Conservation (phyloP, 805 yeast genomes). For the Wickerhamomyces chambardii region DNA sequence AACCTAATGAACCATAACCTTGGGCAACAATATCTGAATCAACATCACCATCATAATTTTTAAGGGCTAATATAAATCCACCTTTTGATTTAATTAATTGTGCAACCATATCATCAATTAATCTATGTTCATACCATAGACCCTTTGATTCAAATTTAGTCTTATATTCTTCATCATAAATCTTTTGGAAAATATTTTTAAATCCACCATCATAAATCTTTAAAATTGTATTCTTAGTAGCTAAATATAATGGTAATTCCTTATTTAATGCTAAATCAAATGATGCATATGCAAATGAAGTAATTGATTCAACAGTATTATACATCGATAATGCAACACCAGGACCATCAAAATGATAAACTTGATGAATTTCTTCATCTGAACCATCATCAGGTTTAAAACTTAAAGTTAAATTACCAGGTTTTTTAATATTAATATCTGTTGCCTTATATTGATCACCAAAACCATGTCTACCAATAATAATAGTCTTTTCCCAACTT, state of each 20-base stretch:
- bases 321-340: constrained; percentile 88
- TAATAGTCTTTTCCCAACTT: constrained; percentile 91
- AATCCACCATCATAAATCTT: constrained; percentile 93
- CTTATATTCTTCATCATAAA: constrained; percentile 67
- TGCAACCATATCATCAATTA: constrained; percentile 98
- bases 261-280: constrained; percentile 80
- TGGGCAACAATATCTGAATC: constrained; percentile 96
- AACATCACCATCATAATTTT: constrained; percentile 97
- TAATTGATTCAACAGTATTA: constrained; percentile 87
- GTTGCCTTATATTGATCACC: constrained; percentile 97
- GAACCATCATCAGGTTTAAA: constrained; percentile 66
- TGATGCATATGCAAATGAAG: constrained; percentile 88
- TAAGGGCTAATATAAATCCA: constrained; percentile 92
- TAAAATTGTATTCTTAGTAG: constrained; percentile 92
- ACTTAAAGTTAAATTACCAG: constrained; percentile 72
- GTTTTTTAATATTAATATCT: constrained; percentile 68
- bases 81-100: constrained; percentile 96
- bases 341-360: constrained; percentile 59
- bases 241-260: constrained; percentile 71
- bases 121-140: constrained; percentile 95
- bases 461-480: constrained; percentile 95
- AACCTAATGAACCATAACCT: constrained; percentile 94
- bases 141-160: constrained; percentile 63
- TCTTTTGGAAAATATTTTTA: constrained; percentile 83
- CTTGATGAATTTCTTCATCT: constrained; percentile 44